A percentile compares a stretch with the other conserved stretches of the same genome.
Evolutionary conservation across 169 alveolate species (phyloP).

Genomic region (Plasmodium billcollinsi): DNA sequence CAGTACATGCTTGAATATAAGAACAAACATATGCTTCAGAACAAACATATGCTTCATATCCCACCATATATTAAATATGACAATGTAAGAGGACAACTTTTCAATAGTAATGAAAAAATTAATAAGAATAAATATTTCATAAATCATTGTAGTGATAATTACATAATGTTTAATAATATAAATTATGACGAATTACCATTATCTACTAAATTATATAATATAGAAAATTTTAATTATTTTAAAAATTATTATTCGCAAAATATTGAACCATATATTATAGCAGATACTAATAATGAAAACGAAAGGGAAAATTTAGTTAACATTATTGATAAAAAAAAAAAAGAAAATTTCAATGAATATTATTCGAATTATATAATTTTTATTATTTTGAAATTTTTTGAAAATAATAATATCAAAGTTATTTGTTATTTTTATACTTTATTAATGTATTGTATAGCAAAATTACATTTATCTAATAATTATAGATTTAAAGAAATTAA

Average conservation of each 20-base stretch:
- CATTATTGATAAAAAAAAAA: too few relatives aligned
- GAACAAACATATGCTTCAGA: too few relatives aligned
- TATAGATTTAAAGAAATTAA: conserved; percentile 65
- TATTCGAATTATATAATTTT: conserved; percentile 7
- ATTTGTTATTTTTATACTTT: conserved; percentile 50
- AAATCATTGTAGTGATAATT: not conserved
- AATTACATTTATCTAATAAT: conserved; percentile 24
- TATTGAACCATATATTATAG: not conserved
- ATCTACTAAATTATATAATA: not conserved
- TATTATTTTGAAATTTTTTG: conserved; percentile 13
- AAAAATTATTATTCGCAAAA: too few relatives aligned
- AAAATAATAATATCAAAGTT: not conserved
- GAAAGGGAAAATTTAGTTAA: not conserved
- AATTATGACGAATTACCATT: not conserved
- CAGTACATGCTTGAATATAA: too few relatives aligned
- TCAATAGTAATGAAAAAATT: not conserved
- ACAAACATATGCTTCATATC: too few relatives aligned
- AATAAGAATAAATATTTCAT: not conserved
- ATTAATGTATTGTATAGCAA: conserved; percentile 29
- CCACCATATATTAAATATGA: not conserved
- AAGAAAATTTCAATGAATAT: not conserved
- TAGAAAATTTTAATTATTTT: not conserved
- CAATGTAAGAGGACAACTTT: not conserved
- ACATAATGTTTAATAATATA: not conserved
- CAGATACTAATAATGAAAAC: not conserved